These are phyloP conservation scores for Fusarium odoratissimum DNA, from an alignment of 2,329 filamentous ascomycete genomes.

Conservation along the genomic window DNA sequence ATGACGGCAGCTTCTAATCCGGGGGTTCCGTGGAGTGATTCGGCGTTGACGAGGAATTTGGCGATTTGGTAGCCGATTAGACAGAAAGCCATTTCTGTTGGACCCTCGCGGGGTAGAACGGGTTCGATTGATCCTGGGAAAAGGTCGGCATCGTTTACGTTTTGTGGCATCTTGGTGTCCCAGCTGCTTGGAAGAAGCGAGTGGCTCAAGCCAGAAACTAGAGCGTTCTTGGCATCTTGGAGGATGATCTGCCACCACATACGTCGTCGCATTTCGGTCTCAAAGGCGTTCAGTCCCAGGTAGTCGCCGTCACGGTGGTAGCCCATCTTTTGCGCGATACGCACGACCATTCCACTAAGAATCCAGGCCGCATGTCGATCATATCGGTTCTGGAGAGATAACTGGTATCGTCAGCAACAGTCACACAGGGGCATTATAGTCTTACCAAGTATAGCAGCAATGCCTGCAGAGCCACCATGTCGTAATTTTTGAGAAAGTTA, in stretches of 20 bases:
- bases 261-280: constrained; percentile 74
- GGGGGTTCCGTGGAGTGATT: constrained; percentile 55
- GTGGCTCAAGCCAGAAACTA: constrained; percentile 68
- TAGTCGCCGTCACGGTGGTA: constrained; percentile 71
- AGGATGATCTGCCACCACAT: constrained; percentile 75
- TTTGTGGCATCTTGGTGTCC: constrained; percentile 67
- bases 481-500: constrained; percentile 69
- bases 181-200: constrained; percentile 63
- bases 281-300: constrained; percentile 69
- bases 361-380: constrained; percentile 71
- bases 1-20: constrained; percentile 63
- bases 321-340: constrained; percentile 75
- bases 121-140: constrained; percentile 64
- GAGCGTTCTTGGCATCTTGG: constrained; percentile 66
- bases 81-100: constrained; percentile 71
- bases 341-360: constrained; percentile 68
- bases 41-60: constrained; percentile 60
- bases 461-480: constrained; percentile 69
- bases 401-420: constrained; percentile 50
- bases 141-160: constrained; percentile 70
- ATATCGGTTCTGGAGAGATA: constrained; percentile 68
- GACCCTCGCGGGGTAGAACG: constrained; percentile 63
- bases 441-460: constrained; percentile 67
- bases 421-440: neutral
- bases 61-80: constrained; percentile 63